Conservation (phyloP, 108 stramenopile genomes). For the Aureococcus anophagefferens region DNA sequence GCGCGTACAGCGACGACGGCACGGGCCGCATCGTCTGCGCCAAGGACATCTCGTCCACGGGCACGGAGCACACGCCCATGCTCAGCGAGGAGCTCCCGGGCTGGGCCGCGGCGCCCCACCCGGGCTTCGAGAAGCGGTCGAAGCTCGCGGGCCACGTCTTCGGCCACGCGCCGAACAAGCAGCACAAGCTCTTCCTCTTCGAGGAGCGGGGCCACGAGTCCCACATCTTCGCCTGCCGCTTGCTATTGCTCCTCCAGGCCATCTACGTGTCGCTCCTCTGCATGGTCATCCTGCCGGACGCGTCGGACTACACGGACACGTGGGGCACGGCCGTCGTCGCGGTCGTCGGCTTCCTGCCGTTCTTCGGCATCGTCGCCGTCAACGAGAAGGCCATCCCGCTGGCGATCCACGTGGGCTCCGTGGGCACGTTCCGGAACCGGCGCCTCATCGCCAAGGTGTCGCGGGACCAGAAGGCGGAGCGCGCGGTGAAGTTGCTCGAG, state of each 20-base stretch:
- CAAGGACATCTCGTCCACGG: no score
- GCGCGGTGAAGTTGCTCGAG: background rate
- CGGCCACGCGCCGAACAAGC: slow-evolving; percentile 25
- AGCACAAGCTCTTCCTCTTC: slow-evolving; percentile 28
- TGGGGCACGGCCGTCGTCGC: background rate
- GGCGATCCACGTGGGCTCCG: no score
- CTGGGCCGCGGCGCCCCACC: background rate
- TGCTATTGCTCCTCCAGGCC: slow-evolving; percentile 22
- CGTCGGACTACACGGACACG: background rate
- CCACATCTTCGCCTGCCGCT: slow-evolving; percentile 25
- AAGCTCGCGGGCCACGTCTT: slow-evolving; percentile 1
- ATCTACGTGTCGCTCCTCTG: slow-evolving; percentile 22
- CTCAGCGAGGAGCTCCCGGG: background rate
- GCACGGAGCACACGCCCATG: no score
- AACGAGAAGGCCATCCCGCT: slow-evolving; percentile 2
- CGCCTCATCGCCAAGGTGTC: no score
- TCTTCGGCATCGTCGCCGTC: slow-evolving; percentile 16
- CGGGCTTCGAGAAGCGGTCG: no score
- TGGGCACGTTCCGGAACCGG: no score
- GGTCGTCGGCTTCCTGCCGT: slow-evolving; percentile 8
- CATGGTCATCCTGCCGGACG: slow-evolving; percentile 13
- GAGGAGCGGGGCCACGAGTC: slow-evolving; percentile 24
- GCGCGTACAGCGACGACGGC: no score
- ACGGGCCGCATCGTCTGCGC: no score
- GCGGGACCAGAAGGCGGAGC: background rate